Percentiles rank a stretch among this genome's conserved stretches.
These are phyloP conservation scores for Nicotiana tabacum DNA, from an alignment of 257 asterid genomes.

Conservation along the genomic window DNA sequence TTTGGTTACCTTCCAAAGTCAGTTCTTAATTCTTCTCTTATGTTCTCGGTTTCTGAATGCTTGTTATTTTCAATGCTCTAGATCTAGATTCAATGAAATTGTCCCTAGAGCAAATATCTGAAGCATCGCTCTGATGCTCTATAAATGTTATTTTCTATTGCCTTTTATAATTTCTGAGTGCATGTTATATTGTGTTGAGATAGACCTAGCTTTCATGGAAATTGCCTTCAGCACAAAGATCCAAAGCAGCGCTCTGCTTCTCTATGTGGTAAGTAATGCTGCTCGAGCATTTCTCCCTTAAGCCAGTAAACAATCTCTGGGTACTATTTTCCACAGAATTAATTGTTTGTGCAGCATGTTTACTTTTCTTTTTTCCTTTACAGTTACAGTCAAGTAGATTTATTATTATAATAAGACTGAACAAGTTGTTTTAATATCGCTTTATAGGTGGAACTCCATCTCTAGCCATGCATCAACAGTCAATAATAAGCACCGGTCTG, in stretches of 20 bases:
- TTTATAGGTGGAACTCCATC: constrained; percentile 36
- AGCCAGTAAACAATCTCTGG: not conserved
- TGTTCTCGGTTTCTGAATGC: not conserved
- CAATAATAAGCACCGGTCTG: constrained; percentile 38
- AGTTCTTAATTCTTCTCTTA: not conserved
- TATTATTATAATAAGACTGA: not conserved
- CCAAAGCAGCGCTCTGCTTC: constrained; percentile 55
- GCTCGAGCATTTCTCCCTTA: not conserved
- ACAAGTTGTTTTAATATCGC: constrained; percentile 5
- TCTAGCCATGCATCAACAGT: constrained; percentile 29
- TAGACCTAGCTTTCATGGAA: constrained; percentile 76
- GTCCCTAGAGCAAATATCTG: constrained; percentile 44
- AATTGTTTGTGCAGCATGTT: not conserved
- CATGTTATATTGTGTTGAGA: constrained; percentile 1
- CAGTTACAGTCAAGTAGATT: not conserved
- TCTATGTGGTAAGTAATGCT: constrained; percentile 56
- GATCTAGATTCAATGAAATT: constrained; percentile 64
- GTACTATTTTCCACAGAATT: not conserved
- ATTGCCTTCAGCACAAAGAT: constrained; percentile 61
- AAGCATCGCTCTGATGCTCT: constrained; percentile 45
- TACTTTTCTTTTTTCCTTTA: not conserved
- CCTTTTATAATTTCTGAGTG: not conserved
- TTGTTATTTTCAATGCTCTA: constrained; percentile 13
- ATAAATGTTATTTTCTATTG: not conserved
- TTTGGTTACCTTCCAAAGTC: constrained; percentile 69